These are phyloP conservation scores for Phylloboletellus chloephorus DNA, from an alignment of 1,284 basidiomycete genomes.

Conservation along the genomic window DNA sequence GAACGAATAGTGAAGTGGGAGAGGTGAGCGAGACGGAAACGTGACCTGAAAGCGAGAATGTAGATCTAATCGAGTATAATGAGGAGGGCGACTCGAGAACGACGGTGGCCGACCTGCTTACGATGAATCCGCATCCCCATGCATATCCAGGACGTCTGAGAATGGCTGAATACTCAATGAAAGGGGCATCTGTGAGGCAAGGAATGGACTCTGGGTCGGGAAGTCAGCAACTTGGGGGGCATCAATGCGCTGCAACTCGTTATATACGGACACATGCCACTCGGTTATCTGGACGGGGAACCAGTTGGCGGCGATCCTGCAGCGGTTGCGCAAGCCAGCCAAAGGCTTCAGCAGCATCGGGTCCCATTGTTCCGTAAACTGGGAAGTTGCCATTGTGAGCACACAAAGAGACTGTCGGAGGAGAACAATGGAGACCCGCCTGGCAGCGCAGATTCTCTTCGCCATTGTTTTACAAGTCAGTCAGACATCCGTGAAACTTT, in stretches of 20 bases:
- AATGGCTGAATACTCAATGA: constrained; percentile 55
- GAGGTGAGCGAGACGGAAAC: constrained; percentile 54
- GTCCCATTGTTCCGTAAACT: constrained; percentile 25
- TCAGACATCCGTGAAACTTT: constrained; percentile 4
- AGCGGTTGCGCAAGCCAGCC: background rate
- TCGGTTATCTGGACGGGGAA: constrained; percentile 27
- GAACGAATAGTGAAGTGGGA: constrained; percentile 45
- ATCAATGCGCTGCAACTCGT: constrained; percentile 7
- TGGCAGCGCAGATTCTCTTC: constrained; percentile 10
- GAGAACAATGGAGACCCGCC: constrained; percentile 31
- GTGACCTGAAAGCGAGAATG: constrained; percentile 74
- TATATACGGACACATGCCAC: constrained; percentile 28
- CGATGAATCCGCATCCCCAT: constrained; percentile 60
- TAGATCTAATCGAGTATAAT: constrained; percentile 42
- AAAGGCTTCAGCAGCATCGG: constrained; percentile 3
- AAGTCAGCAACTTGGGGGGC: constrained; percentile 4
- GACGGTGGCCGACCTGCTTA: constrained; percentile 37
- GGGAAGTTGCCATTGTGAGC: constrained; percentile 27
- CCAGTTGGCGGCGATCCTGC: constrained; percentile 10
- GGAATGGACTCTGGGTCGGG: constrained; percentile 15
- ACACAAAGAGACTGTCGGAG: constrained; percentile 23
- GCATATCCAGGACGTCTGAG: constrained; percentile 54
- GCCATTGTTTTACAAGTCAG: constrained; percentile 21
- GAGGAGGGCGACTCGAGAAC: constrained; percentile 4
- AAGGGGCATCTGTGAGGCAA: constrained; percentile 48